Evolutionary conservation across 176 grass and related monocot genomes (phyloP), one percentile per base, ranked within the genome.

Genomic region (Paspalum vaginatum): DNA sequence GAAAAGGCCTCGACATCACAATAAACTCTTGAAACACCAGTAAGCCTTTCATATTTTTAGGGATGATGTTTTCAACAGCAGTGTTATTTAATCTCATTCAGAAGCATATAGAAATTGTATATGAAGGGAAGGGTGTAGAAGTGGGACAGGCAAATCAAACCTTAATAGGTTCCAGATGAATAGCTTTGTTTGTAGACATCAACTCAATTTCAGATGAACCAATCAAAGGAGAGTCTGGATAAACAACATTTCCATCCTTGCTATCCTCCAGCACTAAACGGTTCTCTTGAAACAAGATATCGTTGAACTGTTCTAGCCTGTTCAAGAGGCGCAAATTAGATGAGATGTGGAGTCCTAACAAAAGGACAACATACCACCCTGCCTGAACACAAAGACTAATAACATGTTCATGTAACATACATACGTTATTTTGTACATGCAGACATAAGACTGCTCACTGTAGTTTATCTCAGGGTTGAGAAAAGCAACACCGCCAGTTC

Each of bases 401-500:
- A 61, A 42, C 22, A 41, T 7, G 14, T 61, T 49, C 39, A 63
- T 42, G 59, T 69, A 62, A 16, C 22, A 79, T 47, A 89, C 91
- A 70, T 95, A 98, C 96, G 96, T 95, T 89, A 98, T 93, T 83
- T 92, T 98, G 72, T 98, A 95, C 87, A 98, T 95, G 88, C 84
- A 93, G 63, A 98, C 44, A 79, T 91, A 85, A 44, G 90, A 85
- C 57, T 77, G 89, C 39, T 88, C 90, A n/a, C 61, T 81, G 70
- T 84, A 56, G 85, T 84, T 82, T 44, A 56, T 93, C 83, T 91
- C 86, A 52, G 96, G 96, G 74, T 89, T 81, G 60, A 98, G 90
- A 76, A 89, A 98, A 75, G 92, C 96, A 88, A 88, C 90, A 81
- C 96, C 96, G 56, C 96, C 96, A 67, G 70, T 74, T 63, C 96